Evolutionary conservation across 2,329 filamentous ascomycete genomes (phyloP).

Genomic region (Gnomoniopsis sp.): DNA sequence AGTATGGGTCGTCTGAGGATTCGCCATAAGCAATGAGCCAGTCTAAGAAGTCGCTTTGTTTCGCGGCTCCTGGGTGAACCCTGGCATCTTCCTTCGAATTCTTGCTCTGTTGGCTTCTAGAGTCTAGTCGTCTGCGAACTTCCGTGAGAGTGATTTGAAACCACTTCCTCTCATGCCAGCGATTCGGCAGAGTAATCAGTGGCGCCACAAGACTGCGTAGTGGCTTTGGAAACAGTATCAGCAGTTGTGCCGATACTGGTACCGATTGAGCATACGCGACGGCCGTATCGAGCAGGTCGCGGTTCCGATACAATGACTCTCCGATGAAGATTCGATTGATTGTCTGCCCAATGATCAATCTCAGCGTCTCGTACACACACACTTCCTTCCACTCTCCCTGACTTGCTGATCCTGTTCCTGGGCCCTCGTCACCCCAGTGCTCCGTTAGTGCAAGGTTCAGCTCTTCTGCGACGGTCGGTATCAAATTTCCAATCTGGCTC

Average conservation of each 20-base stretch:
- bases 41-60: slow-evolving; percentile 6
- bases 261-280: slow-evolving; percentile 8
- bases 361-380: slow-evolving; percentile 10
- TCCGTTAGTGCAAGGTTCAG: slow-evolving; percentile 8
- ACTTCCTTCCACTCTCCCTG: slow-evolving; percentile 10
- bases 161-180: slow-evolving; percentile 10
- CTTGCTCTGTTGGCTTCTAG: neutral
- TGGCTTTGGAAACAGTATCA: slow-evolving; percentile 1
- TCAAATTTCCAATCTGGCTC: slow-evolving; percentile 7
- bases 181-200: slow-evolving; percentile 4
- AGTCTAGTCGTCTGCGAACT: neutral
- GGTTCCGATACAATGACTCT: slow-evolving; percentile 1
- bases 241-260: slow-evolving; percentile 11
- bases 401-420: neutral
- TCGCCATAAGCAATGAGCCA: slow-evolving; percentile 11
- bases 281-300: slow-evolving; percentile 4
- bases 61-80: neutral
- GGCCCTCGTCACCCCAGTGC: neutral
- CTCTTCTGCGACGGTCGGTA: slow-evolving; percentile 8
- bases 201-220: slow-evolving; percentile 8
- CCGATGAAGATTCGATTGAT: slow-evolving; percentile 11
- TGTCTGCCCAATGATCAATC: slow-evolving; percentile 10
- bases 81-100: neutral
- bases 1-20: slow-evolving; percentile 7
- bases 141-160: slow-evolving; percentile 6